Percentiles rank a stretch among this genome's conserved stretches.
These are phyloP conservation scores for Chloranthus sessilifolius DNA, from an alignment of 164 flowering plant species.

Conservation along the genomic window DNA sequence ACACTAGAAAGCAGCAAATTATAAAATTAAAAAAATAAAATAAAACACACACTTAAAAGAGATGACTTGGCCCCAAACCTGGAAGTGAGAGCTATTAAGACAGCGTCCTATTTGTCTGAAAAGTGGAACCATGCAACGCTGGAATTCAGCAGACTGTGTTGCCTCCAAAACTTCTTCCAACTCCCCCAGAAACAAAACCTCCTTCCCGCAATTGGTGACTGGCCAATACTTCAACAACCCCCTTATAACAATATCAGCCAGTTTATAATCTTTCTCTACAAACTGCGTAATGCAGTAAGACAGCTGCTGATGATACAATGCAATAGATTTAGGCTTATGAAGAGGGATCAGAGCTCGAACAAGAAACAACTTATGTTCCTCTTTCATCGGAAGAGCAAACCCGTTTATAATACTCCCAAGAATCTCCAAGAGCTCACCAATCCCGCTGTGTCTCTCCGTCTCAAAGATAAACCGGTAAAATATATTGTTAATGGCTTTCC, in stretches of 20 bases:
- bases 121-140: constrained; percentile 43
- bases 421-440: constrained; percentile 52
- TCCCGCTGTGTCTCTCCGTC: constrained; percentile 45
- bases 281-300: constrained; percentile 48
- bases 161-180: constrained; percentile 46
- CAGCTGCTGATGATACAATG: constrained; percentile 44
- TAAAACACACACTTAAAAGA: too few species aligned
- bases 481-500: constrained; percentile 45
- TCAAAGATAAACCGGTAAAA: constrained; percentile 49
- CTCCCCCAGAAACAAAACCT: constrained; percentile 44
- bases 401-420: constrained; percentile 51
- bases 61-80: constrained; percentile 28
- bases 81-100: constrained; percentile 48
- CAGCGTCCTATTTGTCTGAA: constrained; percentile 47
- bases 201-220: constrained; percentile 43
- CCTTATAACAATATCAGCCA: constrained; percentile 44
- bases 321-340: constrained; percentile 43
- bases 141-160: constrained; percentile 37
- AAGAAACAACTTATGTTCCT: constrained; percentile 53
- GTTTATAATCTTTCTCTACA: constrained; percentile 38
- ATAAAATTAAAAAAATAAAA: too few species aligned
- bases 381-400: constrained; percentile 52
- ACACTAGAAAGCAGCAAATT: too few species aligned
- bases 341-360: constrained; percentile 49
- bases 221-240: constrained; percentile 57